These are phyloP conservation scores for Malus hybrid DNA, from an alignment of 331 rosid species.

Conservation along the genomic window DNA sequence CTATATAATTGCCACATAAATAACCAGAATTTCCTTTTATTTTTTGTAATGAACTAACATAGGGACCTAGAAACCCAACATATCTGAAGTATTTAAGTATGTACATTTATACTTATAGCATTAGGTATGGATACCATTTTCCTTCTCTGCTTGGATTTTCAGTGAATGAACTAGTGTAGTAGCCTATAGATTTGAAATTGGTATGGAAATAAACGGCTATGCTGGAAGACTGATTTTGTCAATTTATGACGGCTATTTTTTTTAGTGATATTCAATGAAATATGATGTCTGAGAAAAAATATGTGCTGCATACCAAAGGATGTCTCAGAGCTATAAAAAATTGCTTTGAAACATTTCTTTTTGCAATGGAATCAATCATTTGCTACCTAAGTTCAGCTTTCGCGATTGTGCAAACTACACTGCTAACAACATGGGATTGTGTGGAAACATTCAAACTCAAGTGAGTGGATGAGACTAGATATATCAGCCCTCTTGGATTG, in stretches of 20 bases:
- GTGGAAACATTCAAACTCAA: not conserved
- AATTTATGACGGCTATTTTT: not conserved
- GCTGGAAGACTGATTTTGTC: not conserved
- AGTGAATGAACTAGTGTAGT: not conserved
- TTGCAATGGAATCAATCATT: not conserved
- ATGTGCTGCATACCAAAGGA: not conserved
- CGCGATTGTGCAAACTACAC: too few relatives aligned
- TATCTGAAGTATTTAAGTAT: not conserved
- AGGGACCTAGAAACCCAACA: not conserved
- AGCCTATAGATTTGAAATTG: not conserved
- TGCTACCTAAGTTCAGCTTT: not conserved
- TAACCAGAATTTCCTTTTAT: too few relatives aligned
- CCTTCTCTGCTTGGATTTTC: not conserved
- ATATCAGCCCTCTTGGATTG: not conserved
- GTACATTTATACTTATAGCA: not conserved
- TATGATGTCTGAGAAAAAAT: not conserved
- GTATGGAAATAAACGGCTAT: not conserved
- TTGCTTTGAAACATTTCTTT: not conserved
- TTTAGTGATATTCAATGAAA: not conserved
- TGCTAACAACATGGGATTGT: too few relatives aligned
- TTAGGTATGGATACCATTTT: not conserved
- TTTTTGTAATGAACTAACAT: too few relatives aligned
- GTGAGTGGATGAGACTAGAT: not conserved
- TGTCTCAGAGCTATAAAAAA: not conserved
- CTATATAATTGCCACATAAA: too few relatives aligned